Evolutionary conservation across 176 grass and related monocot species (phyloP), one percentile per base, ranked within the genome.

Genomic region (Lolium rigidum): DNA sequence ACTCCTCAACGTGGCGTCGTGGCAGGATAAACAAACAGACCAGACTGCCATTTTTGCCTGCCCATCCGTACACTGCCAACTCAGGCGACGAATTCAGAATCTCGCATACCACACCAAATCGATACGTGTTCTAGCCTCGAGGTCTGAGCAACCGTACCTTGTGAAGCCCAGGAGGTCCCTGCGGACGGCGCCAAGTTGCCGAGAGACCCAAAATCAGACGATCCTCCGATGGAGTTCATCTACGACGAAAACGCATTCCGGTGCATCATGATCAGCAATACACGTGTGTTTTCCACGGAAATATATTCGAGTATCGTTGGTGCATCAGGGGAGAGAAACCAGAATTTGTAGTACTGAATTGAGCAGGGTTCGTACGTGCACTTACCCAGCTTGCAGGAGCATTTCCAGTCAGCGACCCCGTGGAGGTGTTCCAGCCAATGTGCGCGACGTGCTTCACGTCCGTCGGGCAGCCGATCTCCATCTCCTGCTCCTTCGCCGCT

Each of bases 401-500:
- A 43, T 74, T 82, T 59, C 75, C 82, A 2, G 66, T 55, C 17
- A 83, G 50, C 46, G 14, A 15, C 1, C 51, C 47, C 21, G 47
- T 51, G 72, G 72, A 75, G 85, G 12, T 64, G 38, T 83, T 90
- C 92, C 87, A 98, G 80, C 95, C 95, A 46, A 98, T 93, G 82
- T 98, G 95, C 21, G 95, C 93, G 82, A 98, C 93, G 87, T 98
- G 95, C 90, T 98, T 95, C 16, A 98, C 93, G n/a, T 98, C 95
- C 39, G 95, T 98, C 7, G 94, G 94, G 38, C 25, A 56, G 2
- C 92, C 92, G 41, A 97, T 97, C 83, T 92, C 70, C 78, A 97
- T 92, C 75, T 92, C 92, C n/a, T 90, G 85, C 80, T 97, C 94
- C 82, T 94, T 97, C 46, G 74, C 74, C 15, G 61, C 94, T 94